Conservation (phyloP, 2,329 filamentous ascomycete species). For the Cercospora canescens region DNA sequence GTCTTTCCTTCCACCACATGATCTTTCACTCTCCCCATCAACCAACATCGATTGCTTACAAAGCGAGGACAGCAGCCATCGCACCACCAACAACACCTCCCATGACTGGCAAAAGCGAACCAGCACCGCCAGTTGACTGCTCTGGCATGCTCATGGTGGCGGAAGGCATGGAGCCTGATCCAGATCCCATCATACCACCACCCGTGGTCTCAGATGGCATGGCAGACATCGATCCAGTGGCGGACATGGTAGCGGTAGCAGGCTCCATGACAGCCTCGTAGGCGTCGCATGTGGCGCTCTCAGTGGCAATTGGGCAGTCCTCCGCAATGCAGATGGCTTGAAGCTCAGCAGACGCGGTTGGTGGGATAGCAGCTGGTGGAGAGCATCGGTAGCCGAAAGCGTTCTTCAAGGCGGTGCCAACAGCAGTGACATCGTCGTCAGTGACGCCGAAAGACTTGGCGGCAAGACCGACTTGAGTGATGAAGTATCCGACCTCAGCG, state of each 20-base stretch:
- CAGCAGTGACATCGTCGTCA: slow-evolving; percentile 51
- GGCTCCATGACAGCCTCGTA: slow-evolving; percentile 8
- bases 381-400: slow-evolving; percentile 57
- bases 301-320: slow-evolving; percentile 8
- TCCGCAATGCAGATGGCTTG: slow-evolving; percentile 58
- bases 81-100: slow-evolving; percentile 7
- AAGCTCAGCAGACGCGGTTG: slow-evolving; percentile 47
- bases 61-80: slow-evolving; percentile 14
- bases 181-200: background rate
- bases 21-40: background rate
- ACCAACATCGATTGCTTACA: slow-evolving; percentile 5
- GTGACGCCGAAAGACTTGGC: slow-evolving; percentile 61
- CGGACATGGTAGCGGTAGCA: slow-evolving; percentile 9
- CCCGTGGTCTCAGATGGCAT: slow-evolving; percentile 7
- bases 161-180: slow-evolving; percentile 5
- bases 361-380: slow-evolving; percentile 48
- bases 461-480: slow-evolving; percentile 58
- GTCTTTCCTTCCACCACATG: background rate
- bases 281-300: background rate
- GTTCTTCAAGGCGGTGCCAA: slow-evolving; percentile 51
- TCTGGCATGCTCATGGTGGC: background rate
- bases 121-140: slow-evolving; percentile 18
- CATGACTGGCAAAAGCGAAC: slow-evolving; percentile 6
- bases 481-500: slow-evolving; percentile 59
- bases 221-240: background rate